Base-by-base conservation (phyloP, 2,329 filamentous ascomycete species). In the Pyricularia pennisetigena region DNA sequence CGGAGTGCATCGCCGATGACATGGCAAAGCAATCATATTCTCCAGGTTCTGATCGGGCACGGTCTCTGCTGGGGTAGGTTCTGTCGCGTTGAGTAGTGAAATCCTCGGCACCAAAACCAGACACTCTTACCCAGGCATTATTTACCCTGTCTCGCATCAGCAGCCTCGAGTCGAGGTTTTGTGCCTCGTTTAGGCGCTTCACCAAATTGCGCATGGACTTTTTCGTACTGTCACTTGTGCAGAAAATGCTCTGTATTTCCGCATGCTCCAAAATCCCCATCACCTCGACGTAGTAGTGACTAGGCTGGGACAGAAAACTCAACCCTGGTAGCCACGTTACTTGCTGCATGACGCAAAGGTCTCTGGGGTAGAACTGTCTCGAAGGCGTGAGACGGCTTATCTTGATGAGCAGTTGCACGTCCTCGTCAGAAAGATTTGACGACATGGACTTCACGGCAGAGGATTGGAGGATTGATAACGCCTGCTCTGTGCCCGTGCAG, bases 401-500 rank as follows among this genome's bases (percentile, higher is more conserved):
- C 0, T 72, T n/a, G 0, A 35, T 3, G 0, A 86, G 73, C 0
- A 82, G 66, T 1, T 72, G 63, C 1, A 78, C 67, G 7, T 83
- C 64, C 7, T 41, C 7, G 0, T 69, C 30, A 2, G 74, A 74
- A 0, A 88, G 75, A 0, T 71, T 64, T 2, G 77, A 73, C 12
- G 32, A 9, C 1, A 65, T 16, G 3, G 64, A 65, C n/a, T 24
- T 14, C 0, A 86, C 74, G 0, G 83, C 78, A 0, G 83, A 83
- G 0, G 82, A 85, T 0, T 69, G 62, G 0, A 89, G 73, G 0
- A 86, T 83, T 0, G 72, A 70, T 0, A 88, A 71, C 0, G 85
- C 83, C 62, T 83, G 74, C 70, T 89, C 85, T 0, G 84, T 86
- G 0, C 87, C 86, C 0, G 84, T 88, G 4, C 75, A 74, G 0